Conservation (phyloP, 1,284 basidiomycete genomes). For the Polyporus tsugae region DNA sequence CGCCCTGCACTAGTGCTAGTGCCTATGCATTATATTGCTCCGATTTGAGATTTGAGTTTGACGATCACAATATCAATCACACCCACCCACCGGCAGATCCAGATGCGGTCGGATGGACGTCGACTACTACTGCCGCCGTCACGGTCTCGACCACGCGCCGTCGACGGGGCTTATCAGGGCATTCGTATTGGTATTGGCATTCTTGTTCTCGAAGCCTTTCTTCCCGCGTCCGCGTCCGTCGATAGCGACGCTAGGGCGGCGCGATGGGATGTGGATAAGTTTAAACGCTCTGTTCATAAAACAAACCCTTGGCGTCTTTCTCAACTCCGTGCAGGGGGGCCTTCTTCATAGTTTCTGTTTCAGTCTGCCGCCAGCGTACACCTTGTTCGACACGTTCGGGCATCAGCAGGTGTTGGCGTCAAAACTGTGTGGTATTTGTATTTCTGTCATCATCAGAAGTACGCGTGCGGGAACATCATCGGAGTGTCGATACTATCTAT, state of each 20-base stretch:
- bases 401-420: neutral
- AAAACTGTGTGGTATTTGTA: neutral
- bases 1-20: no score
- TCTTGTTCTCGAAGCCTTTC: neutral
- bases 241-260: slow-evolving; percentile 2
- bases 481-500: neutral
- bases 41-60: no score
- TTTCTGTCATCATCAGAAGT: neutral
- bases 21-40: no score
- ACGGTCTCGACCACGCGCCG: no score
- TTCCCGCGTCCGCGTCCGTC: no score
- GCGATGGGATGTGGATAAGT: neutral
- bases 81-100: no score
- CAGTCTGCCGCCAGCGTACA: neutral
- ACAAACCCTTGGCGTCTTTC: neutral
- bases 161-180: no score
- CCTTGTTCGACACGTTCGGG: neutral
- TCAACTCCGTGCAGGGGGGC: no score
- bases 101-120: no score
- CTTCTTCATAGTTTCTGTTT: neutral
- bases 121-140: no score
- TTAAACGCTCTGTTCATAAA: neutral
- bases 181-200: no score
- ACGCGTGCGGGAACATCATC: neutral
- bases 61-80: no score